Percentiles rank a stretch among this genome's conserved stretches.
Conservation (phyloP, 352 stramenopile species). For the Bremia lactucae region DNA sequence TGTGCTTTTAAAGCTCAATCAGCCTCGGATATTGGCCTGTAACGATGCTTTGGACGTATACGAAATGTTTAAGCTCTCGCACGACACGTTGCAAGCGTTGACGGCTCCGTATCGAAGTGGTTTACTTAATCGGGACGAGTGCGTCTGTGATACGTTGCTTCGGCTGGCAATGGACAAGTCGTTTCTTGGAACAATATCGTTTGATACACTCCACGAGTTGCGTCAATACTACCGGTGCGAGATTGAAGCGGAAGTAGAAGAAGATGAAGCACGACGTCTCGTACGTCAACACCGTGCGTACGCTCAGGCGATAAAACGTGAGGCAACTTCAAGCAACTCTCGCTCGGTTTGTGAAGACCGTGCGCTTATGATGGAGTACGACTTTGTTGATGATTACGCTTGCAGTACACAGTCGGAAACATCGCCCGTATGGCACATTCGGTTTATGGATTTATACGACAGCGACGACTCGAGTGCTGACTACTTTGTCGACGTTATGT, state of each 20-base stretch:
- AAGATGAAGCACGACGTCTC: conserved; percentile 22
- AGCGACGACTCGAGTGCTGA: conserved; percentile 32
- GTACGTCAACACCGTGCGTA: conserved; percentile 13
- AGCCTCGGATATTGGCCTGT: conserved; percentile 57
- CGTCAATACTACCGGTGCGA: conserved; percentile 49
- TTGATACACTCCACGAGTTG: conserved; percentile 65
- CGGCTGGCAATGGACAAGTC: conserved; percentile 73
- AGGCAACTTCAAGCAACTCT: conserved; percentile 7
- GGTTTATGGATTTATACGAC: conserved; percentile 51
- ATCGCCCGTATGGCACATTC: conserved; percentile 43
- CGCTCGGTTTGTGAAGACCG: conserved; percentile 15
- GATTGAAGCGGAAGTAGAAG: conserved; percentile 44
- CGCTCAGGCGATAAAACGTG: too few relatives aligned
- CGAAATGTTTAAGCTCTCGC: conserved; percentile 71
- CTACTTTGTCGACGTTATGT: conserved; percentile 68
- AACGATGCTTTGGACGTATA: conserved; percentile 73
- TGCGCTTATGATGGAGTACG: conserved; percentile 50
- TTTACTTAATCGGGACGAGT: conserved; percentile 68
- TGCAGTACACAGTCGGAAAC: conserved; percentile 31
- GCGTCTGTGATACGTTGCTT: conserved; percentile 72
- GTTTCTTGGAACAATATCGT: conserved; percentile 64
- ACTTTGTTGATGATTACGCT: conserved; percentile 67
- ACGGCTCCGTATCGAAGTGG: conserved; percentile 46
- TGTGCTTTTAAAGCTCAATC: conserved; percentile 74
- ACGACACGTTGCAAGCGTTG: conserved; percentile 44